phyloP scores from a whole-genome alignment of 1,284 basidiomycete species.

The Malassezia sympodialis region DNA sequence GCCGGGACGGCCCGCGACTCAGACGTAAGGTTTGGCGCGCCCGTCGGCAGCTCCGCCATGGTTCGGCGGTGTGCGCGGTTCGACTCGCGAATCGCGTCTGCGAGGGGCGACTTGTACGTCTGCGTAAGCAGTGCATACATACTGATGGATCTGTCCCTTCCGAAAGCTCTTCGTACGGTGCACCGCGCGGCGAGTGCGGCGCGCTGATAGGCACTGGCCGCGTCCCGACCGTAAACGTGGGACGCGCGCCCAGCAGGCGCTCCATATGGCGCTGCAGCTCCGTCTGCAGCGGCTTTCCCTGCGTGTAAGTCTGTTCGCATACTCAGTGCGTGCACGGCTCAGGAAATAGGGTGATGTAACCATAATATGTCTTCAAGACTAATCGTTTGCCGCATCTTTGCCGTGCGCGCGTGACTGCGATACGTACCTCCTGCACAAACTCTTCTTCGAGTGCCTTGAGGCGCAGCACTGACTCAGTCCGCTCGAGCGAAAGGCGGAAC shows the following conservation, averaged over 20 bases:
- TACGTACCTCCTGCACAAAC: constrained; percentile 31
- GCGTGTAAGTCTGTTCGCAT: neutral
- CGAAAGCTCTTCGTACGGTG: constrained; percentile 30
- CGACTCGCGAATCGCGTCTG: neutral
- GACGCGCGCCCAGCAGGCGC: constrained; percentile 29
- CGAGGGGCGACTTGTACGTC: constrained; percentile 7
- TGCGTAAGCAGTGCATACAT: neutral
- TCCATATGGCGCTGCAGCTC: constrained; percentile 43
- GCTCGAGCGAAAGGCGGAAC: constrained; percentile 32
- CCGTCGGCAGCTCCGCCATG: constrained; percentile 9
- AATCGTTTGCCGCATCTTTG: constrained; percentile 39
- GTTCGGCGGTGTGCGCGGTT: constrained; percentile 1
- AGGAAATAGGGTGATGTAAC: constrained; percentile 5
- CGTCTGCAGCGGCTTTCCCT: constrained; percentile 34
- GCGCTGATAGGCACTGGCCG: constrained; percentile 12
- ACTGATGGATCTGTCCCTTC: constrained; percentile 10
- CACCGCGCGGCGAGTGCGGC: constrained; percentile 27
- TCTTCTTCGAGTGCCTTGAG: constrained; percentile 43
- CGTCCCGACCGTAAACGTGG: neutral
- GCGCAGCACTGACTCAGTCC: constrained; percentile 37
- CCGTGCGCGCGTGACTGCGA: neutral
- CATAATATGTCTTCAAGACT: constrained; percentile 42
- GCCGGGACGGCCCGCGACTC: neutral
- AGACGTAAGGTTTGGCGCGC: neutral
- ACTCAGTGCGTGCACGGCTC: neutral